These are phyloP conservation scores for Aspergillus sp. DNA, from an alignment of 2,329 filamentous ascomycete genomes.

Conservation along the genomic window DNA sequence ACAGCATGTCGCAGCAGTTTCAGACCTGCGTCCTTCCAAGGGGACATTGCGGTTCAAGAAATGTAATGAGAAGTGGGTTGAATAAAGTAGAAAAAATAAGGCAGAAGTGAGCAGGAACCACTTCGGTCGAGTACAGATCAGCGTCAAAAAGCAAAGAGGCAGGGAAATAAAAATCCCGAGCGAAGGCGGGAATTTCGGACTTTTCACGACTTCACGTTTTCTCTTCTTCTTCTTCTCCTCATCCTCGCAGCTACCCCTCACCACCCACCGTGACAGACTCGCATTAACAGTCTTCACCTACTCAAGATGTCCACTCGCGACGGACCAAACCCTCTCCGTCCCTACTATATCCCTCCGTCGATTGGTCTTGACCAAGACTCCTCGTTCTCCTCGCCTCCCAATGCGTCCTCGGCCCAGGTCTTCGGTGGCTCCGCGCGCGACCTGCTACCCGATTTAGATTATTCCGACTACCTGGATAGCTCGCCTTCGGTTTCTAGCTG, in stretches of 20 bases:
- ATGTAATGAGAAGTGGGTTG: neutral
- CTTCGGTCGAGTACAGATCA: neutral
- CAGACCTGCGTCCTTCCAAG: conserved; percentile 39
- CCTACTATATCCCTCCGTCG: conserved; percentile 68
- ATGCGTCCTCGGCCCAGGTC: conserved; percentile 52
- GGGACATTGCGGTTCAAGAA: conserved; percentile 30
- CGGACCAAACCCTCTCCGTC: conserved; percentile 62
- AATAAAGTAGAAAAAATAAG: neutral
- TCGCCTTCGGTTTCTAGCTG: conserved; percentile 77
- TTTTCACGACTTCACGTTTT: conserved; percentile 11
- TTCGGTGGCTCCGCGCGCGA: conserved; percentile 73
- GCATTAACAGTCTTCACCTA: conserved; percentile 10
- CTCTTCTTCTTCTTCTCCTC: conserved; percentile 9
- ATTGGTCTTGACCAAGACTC: conserved; percentile 61
- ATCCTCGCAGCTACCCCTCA: neutral
- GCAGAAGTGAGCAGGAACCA: conserved; percentile 12
- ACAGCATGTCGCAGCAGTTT: conserved; percentile 52
- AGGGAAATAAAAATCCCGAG: conserved; percentile 25
- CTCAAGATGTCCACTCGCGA: conserved; percentile 53
- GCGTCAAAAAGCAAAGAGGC: conserved; percentile 13
- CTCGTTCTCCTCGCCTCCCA: conserved; percentile 37
- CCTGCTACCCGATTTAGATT: conserved; percentile 88
- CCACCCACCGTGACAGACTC: conserved; percentile 3
- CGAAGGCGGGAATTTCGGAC: conserved; percentile 31
- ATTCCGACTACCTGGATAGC: conserved; percentile 81